Base-by-base conservation (phyloP, 495 filamentous ascomycete genomes). In the Penicillium manginii region DNA sequence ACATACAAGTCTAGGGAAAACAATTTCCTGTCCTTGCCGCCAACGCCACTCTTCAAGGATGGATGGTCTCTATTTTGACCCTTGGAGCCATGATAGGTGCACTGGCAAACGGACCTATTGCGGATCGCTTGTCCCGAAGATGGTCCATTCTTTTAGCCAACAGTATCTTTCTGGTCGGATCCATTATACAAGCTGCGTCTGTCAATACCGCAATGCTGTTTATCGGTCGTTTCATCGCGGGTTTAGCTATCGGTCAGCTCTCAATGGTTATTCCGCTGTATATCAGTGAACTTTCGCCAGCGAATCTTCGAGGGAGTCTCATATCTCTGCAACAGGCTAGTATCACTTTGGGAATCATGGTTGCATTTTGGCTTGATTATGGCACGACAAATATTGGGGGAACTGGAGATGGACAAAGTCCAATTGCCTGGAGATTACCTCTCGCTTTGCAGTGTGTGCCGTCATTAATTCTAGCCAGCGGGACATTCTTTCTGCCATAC, bases 331-430 rank as follows among this genome's bases (percentile, higher is more conserved):
- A 93, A 66, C 88, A 91, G 67, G 72, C 91, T 21, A 86, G 87
- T 21, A 92, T 91, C 59, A 86, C 82, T 23, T 84, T 88, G 33
- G 89, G 89, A 37, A 91, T 91, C 70, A 85, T 91, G 85, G 75
- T 90, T 39, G 81, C 81, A 56, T 92, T 90, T 75, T 92, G 88
- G 88, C 88, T 90, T 63, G 83, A 87, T 66, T 89, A 88, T 52
- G 60, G 49, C 5, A 65, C 67, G 4, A 88, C 91, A 67, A 88
- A 81, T 67, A 91, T 92, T 55, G 88, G 88, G 10, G 88, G 89
- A 4, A 59, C 57, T 6, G 57, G 57, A 0, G 57, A 50, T 42
- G 19, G 85, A 80, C 89, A 90, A 68, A 73, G 72, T 39, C 80
- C 89, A 55, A 78, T 81, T 31, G 80, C 85, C 11, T 90, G 87